These are phyloP conservation scores for Aspergillus mulundensis DNA, from an alignment of 495 filamentous ascomycete species.

Conservation along the genomic window DNA sequence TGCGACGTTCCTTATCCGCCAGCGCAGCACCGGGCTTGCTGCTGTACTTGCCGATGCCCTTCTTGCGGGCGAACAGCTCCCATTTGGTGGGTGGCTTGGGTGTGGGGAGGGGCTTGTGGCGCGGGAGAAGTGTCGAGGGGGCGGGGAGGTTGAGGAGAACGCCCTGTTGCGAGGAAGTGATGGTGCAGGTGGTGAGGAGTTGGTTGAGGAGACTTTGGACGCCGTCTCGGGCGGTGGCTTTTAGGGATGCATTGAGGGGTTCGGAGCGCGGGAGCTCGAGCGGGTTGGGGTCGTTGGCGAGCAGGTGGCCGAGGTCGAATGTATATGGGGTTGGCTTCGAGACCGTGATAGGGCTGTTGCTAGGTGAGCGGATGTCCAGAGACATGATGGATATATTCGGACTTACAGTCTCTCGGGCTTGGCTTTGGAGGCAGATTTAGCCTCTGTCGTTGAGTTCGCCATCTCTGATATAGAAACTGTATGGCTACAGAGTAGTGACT, in stretches of 20 bases:
- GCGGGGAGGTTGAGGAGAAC: constrained; percentile 74
- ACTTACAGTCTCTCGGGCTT: constrained; percentile 45
- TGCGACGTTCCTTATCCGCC: constrained; percentile 60
- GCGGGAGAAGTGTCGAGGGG: constrained; percentile 64
- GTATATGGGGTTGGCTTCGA: constrained; percentile 82
- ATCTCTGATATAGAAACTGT: constrained; percentile 21
- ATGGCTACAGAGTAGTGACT: neutral
- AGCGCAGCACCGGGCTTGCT: constrained; percentile 38
- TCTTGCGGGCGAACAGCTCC: constrained; percentile 91
- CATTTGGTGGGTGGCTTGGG: constrained; percentile 83
- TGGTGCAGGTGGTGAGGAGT: constrained; percentile 79
- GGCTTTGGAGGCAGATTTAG: constrained; percentile 18
- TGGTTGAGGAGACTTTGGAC: constrained; percentile 86
- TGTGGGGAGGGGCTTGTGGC: constrained; percentile 83
- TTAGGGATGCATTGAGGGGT: constrained; percentile 48
- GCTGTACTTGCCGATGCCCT: constrained; percentile 69
- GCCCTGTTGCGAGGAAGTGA: constrained; percentile 58
- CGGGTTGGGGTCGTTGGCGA: constrained; percentile 78
- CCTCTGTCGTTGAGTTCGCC: constrained; percentile 23
- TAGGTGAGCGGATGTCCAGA: constrained; percentile 6
- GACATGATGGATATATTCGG: neutral
- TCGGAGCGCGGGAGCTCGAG: constrained; percentile 46
- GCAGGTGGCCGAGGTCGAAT: constrained; percentile 86
- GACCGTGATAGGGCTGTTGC: constrained; percentile 56
- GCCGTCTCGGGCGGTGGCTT: constrained; percentile 72